Conservation (phyloP, 345 rosid species). For the Eucalyptus viminalis region DNA sequence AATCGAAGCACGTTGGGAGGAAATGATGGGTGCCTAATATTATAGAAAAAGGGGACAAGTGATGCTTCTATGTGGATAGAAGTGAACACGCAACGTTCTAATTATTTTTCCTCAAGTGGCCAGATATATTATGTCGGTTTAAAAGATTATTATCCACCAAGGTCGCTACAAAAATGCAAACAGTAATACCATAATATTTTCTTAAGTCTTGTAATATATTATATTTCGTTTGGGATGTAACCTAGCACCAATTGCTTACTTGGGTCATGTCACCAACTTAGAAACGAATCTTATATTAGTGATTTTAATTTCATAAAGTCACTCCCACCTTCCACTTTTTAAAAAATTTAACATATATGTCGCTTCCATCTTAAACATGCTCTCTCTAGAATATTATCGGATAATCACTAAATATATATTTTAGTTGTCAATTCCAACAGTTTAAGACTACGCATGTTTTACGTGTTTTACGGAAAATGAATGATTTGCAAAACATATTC, state of each 20-base stretch:
- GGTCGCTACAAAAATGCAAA: neutral
- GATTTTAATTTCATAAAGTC: neutral
- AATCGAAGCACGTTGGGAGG: neutral
- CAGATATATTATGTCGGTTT: neutral
- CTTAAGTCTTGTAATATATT: neutral
- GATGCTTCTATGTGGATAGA: neutral
- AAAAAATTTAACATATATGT: neutral
- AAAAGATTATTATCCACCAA: neutral
- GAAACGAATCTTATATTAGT: neutral
- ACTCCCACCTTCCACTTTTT: neutral
- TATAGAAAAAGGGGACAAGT: neutral
- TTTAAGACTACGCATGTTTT: neutral
- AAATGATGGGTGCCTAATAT: neutral
- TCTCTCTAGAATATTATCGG: neutral
- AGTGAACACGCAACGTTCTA: neutral
- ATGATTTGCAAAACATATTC: neutral
- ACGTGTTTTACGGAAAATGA: accelerated
- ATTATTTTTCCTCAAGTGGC: neutral
- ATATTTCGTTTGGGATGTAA: neutral
- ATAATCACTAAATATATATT: accelerated
- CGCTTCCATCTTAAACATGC: neutral
- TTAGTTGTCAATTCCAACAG: neutral
- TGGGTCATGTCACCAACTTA: neutral
- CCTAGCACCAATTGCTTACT: neutral
- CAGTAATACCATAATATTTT: neutral